A percentile compares a stretch with the other conserved stretches of the same genome.
These are phyloP conservation scores for Evernia prunastri DNA, from an alignment of 495 filamentous ascomycete species.

Conservation along the genomic window DNA sequence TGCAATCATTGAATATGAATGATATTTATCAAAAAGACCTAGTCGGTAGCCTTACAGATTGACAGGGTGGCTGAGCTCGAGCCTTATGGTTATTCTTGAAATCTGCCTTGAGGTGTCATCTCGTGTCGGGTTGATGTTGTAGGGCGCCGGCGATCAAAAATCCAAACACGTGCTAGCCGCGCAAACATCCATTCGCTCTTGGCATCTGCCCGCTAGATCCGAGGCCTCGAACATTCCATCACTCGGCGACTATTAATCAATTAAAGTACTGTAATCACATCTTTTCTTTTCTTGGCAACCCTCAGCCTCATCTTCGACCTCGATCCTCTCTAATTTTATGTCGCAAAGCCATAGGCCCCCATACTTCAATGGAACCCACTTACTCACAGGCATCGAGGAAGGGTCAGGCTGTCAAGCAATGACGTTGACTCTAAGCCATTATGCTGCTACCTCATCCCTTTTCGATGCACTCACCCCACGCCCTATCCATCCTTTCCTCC, in stretches of 20 bases:
- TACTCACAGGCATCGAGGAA: background rate
- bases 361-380: background rate
- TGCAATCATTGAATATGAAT: too few relatives aligned
- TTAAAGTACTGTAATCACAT: too few relatives aligned
- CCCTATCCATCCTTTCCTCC: background rate
- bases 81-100: too few relatives aligned
- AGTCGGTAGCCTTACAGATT: background rate
- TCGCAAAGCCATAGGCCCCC: background rate
- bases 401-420: background rate
- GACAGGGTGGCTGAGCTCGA: background rate
- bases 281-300: background rate
- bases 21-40: too few relatives aligned
- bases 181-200: constrained; percentile 8
- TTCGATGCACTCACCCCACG: background rate
- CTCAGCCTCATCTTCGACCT: background rate
- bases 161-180: constrained; percentile 7
- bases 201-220: too few relatives aligned
- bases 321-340: background rate
- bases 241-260: too few relatives aligned
- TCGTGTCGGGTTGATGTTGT: too few relatives aligned
- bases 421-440: background rate
- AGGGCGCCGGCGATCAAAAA: background rate
- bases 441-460: background rate
- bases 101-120: too few relatives aligned
- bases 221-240: too few relatives aligned